Evolutionary conservation across 768 basidiomycete species (phyloP).

Genomic region (Tephrocybe rancida): DNA sequence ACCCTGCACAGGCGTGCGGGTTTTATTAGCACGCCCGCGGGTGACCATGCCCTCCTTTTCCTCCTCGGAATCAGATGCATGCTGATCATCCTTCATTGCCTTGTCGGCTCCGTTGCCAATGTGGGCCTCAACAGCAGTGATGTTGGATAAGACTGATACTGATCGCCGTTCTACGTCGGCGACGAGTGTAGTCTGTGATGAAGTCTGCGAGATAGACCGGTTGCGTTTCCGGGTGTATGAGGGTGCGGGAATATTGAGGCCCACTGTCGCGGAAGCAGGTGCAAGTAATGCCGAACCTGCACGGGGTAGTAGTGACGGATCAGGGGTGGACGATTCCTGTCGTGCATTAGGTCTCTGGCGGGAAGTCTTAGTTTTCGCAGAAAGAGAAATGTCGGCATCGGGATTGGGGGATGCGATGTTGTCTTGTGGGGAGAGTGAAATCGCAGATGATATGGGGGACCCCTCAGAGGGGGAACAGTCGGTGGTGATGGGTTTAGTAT

Average conservation of each 20-base stretch:
- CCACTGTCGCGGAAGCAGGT: conserved; percentile 1
- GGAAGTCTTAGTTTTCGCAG: neutral
- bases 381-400: neutral
- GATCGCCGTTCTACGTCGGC: conserved; percentile 33
- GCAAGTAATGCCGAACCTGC: conserved; percentile 7
- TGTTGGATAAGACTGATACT: conserved; percentile 39
- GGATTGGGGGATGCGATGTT: neutral
- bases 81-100: conserved; percentile 21
- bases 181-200: conserved; percentile 37
- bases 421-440: conserved; percentile 6
- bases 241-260: conserved; percentile 15
- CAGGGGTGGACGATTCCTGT: conserved; percentile 8
- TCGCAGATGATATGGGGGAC: conserved; percentile 1
- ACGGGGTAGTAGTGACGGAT: conserved; percentile 14
- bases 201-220: conserved; percentile 40
- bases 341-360: conserved; percentile 3
- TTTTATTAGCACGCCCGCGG: conserved; percentile 33
- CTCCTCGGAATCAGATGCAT: conserved; percentile 15
- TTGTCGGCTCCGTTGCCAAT: conserved; percentile 9
- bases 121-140: conserved; percentile 34
- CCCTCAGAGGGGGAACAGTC: neutral
- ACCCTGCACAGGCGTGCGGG: conserved; percentile 5
- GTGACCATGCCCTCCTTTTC: conserved; percentile 35
- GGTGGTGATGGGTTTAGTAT: conserved; percentile 6
- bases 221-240: conserved; percentile 38